These are phyloP conservation scores for Termitomyces sp. DNA, from an alignment of 768 basidiomycete species.

Conservation along the genomic window DNA sequence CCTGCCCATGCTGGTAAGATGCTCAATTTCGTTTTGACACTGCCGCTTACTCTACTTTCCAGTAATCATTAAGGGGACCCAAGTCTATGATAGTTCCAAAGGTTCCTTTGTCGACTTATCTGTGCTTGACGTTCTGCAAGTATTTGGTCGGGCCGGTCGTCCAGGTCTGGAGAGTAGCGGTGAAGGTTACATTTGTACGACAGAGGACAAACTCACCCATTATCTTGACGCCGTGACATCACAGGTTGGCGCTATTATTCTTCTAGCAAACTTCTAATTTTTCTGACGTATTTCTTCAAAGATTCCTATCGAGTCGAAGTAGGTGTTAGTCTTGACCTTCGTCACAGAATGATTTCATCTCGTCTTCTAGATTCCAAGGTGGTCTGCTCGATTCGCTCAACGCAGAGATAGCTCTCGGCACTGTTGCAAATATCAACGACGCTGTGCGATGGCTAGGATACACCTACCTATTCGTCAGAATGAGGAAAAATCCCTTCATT, in stretches of 20 bases:
- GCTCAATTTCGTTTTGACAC: constrained; percentile 7
- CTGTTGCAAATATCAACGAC: constrained; percentile 82
- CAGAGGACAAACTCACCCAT: constrained; percentile 87
- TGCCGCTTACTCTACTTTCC: constrained; percentile 2
- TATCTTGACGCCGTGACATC: constrained; percentile 87
- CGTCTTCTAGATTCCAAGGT: constrained; percentile 55
- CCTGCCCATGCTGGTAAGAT: constrained; percentile 89
- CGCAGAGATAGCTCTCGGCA: constrained; percentile 93
- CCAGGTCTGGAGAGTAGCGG: constrained; percentile 88
- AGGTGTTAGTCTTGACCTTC: constrained; percentile 19
- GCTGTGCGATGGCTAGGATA: constrained; percentile 95
- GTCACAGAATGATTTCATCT: constrained; percentile 3
- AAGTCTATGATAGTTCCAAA: constrained; percentile 88
- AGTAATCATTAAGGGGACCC: constrained; percentile 98
- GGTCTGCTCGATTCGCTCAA: constrained; percentile 92
- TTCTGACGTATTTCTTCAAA: constrained; percentile 25
- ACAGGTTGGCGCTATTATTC: constrained; percentile 48
- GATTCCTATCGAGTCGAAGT: constrained; percentile 97
- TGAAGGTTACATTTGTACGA: constrained; percentile 96
- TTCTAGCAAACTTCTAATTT: neutral
- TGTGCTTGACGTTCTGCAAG: constrained; percentile 93
- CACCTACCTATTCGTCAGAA: constrained; percentile 93
- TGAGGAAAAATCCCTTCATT: constrained; percentile 85
- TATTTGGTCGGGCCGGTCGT: constrained; percentile 94
- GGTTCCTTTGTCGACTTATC: constrained; percentile 92